Conservation (phyloP, 805 yeast genomes). For the Pichia sporocuriosa region DNA sequence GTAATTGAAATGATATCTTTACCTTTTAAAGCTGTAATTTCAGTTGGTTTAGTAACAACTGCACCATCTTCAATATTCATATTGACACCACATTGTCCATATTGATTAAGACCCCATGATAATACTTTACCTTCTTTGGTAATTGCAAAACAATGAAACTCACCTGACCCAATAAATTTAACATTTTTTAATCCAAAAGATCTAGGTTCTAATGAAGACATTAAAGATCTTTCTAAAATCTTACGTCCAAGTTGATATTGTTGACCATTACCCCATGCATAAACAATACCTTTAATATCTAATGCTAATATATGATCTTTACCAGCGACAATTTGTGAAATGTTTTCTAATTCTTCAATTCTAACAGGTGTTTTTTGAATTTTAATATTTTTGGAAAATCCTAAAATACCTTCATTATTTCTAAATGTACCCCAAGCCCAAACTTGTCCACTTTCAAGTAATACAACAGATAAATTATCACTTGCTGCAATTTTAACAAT, state of each 20-base stretch:
- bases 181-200: slow-evolving; percentile 77
- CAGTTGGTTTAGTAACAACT: slow-evolving; percentile 68
- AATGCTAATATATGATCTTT: slow-evolving; percentile 87
- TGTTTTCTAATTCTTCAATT: slow-evolving; percentile 53
- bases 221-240: slow-evolving; percentile 70
- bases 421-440: slow-evolving; percentile 98
- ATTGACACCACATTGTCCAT: slow-evolving; percentile 88
- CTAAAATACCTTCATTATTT: slow-evolving; percentile 85
- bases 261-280: slow-evolving; percentile 97
- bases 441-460: slow-evolving; percentile 77
- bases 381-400: slow-evolving; percentile 60
- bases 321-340: slow-evolving; percentile 83
- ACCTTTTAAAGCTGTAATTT: slow-evolving; percentile 55
- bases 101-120: slow-evolving; percentile 96
- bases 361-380: slow-evolving; percentile 65
- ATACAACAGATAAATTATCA: slow-evolving; percentile 79
- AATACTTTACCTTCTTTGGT: slow-evolving; percentile 62
- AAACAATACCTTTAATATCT: slow-evolving; percentile 78
- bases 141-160: slow-evolving; percentile 92
- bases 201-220: slow-evolving; percentile 69
- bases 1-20: slow-evolving; percentile 56
- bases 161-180: slow-evolving; percentile 83
- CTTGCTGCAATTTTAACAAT: slow-evolving; percentile 86
- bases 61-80: slow-evolving; percentile 82
- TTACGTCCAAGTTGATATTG: slow-evolving; percentile 87